Conservation (phyloP, 257 asterid genomes). For the Scutellaria barbata region DNA sequence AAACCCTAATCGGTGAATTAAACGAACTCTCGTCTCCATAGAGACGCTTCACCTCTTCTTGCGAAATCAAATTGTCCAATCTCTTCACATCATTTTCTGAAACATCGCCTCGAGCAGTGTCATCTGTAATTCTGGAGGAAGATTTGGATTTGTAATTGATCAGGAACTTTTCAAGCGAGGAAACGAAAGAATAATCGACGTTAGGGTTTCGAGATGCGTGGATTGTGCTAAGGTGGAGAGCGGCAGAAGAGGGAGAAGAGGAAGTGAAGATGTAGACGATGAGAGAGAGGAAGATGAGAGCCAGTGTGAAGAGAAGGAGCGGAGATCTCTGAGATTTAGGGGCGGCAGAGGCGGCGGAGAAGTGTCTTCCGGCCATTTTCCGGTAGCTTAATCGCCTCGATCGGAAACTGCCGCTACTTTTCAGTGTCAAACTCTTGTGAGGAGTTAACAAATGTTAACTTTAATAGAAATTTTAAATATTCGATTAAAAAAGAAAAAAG, state of each 20-base stretch:
- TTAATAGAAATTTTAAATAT: background rate
- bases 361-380: conserved; percentile 76
- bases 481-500: too few relatives aligned
- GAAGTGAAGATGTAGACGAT: conserved; percentile 55
- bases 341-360: conserved; percentile 40
- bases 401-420: conserved; percentile 11
- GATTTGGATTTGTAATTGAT: conserved; percentile 42
- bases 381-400: conserved; percentile 40
- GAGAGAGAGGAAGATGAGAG: conserved; percentile 52
- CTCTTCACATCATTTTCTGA: conserved; percentile 46
- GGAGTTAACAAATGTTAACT: conserved; percentile 2
- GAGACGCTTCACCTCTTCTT: conserved; percentile 60
- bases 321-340: conserved; percentile 56
- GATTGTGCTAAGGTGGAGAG: conserved; percentile 32
- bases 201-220: conserved; percentile 46
- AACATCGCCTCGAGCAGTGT: conserved; percentile 44
- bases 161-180: conserved; percentile 82
- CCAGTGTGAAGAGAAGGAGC: conserved; percentile 41
- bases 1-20: conserved; percentile 62
- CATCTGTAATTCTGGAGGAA: conserved; percentile 40
- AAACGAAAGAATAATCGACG: conserved; percentile 78
- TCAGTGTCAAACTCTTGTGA: background rate
- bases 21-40: conserved; percentile 45
- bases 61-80: conserved; percentile 63
- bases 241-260: conserved; percentile 34